A percentile compares a stretch with the other conserved stretches of the same genome.
Evolutionary conservation across 148 eudicot genomes (phyloP).

Genomic region (Rhododendron kiyosumense): DNA sequence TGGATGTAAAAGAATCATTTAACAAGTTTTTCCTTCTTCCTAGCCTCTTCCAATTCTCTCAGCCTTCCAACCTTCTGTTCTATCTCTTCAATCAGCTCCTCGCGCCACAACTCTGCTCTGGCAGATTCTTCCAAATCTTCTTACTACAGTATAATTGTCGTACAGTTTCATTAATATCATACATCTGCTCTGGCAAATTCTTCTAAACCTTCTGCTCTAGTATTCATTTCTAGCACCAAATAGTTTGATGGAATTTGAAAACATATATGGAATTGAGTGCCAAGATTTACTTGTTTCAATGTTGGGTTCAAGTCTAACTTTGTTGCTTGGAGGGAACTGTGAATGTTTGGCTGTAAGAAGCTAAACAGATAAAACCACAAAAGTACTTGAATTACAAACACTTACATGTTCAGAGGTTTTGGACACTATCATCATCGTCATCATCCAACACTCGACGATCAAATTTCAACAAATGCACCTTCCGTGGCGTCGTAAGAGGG

Average conservation of each 20-base stretch:
- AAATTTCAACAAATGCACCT: too few species aligned
- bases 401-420: too few species aligned
- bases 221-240: background rate
- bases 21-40: slow-evolving; percentile 49
- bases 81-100: slow-evolving; percentile 80
- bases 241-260: background rate
- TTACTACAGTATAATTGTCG: slow-evolving; percentile 39
- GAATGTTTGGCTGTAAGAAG: slow-evolving; percentile 22
- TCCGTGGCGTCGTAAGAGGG: too few species aligned
- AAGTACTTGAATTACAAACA: too few species aligned
- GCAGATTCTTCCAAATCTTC: slow-evolving; percentile 70
- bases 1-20: slow-evolving; percentile 14
- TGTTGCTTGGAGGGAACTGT: slow-evolving; percentile 23
- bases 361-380: too few species aligned
- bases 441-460: too few species aligned
- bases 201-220: too few species aligned
- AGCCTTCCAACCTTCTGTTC: slow-evolving; percentile 75
- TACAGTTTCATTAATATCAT: background rate
- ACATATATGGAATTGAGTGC: background rate
- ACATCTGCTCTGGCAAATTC: background rate
- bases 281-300: slow-evolving; percentile 23
- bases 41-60: slow-evolving; percentile 69
- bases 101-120: slow-evolving; percentile 70
- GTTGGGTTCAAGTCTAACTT: slow-evolving; percentile 20
- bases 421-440: too few species aligned